These are phyloP conservation scores for Penicillium occitanis DNA, from an alignment of 2,329 filamentous ascomycete genomes.

Conservation along the genomic window DNA sequence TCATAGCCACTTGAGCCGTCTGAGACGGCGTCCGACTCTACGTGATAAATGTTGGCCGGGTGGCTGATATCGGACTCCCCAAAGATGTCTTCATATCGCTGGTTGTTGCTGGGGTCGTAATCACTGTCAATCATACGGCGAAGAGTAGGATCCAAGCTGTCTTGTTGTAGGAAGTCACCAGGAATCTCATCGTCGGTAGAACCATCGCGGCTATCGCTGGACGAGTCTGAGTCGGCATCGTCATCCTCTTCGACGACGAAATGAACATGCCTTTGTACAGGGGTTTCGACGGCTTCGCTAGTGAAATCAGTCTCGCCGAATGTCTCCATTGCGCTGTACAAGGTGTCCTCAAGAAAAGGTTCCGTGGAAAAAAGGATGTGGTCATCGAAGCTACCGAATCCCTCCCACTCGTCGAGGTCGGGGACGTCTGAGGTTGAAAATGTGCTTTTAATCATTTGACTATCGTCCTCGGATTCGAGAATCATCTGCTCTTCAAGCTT, in stretches of 20 bases:
- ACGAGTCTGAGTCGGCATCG: constrained; percentile 55
- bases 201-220: constrained; percentile 55
- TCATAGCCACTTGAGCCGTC: constrained; percentile 57
- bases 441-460: constrained; percentile 25
- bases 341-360: constrained; percentile 46
- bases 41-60: constrained; percentile 44
- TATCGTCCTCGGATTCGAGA: constrained; percentile 48
- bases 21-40: constrained; percentile 47
- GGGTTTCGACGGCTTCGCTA: constrained; percentile 43
- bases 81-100: constrained; percentile 41
- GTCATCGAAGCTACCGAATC: constrained; percentile 50
- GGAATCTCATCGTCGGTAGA: constrained; percentile 63
- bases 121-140: constrained; percentile 72
- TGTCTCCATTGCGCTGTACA: constrained; percentile 41
- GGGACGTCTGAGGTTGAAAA: constrained; percentile 29
- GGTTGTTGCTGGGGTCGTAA: constrained; percentile 36
- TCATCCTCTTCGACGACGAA: constrained; percentile 60
- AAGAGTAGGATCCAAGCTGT: constrained; percentile 68
- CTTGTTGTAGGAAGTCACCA: constrained; percentile 76
- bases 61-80: constrained; percentile 41
- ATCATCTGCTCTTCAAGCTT: constrained; percentile 77
- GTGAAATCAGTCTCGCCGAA: constrained; percentile 39
- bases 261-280: constrained; percentile 65
- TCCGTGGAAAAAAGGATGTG: constrained; percentile 42
- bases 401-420: constrained; percentile 51